phyloP scores from a whole-genome alignment of 495 filamentous ascomycete genomes.

The Beverwykella pulmonaria region DNA sequence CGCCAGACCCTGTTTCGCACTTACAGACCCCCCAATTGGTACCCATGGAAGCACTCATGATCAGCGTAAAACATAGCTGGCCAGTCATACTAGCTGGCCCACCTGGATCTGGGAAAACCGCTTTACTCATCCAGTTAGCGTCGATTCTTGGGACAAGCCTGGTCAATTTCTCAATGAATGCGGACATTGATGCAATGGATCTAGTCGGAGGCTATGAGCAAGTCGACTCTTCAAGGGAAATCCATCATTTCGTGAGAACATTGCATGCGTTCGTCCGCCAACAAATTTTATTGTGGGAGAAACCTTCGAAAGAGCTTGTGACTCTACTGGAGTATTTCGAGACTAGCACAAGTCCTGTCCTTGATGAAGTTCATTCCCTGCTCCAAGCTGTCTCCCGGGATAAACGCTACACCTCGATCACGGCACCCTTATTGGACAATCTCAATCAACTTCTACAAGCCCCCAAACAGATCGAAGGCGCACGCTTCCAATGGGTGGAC shows the following conservation, averaged over 20 bases:
- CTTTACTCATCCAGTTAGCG: constrained; percentile 76
- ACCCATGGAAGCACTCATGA: constrained; percentile 80
- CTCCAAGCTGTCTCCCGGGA: constrained; percentile 14
- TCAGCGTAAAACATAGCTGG: constrained; percentile 82
- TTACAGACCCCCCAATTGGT: constrained; percentile 56
- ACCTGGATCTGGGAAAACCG: constrained; percentile 84
- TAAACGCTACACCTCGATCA: not conserved
- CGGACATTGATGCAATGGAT: constrained; percentile 95
- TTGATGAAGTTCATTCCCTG: not conserved
- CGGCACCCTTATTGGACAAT: constrained; percentile 11
- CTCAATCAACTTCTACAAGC: constrained; percentile 1
- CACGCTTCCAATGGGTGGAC: constrained; percentile 95
- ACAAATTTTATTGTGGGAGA: constrained; percentile 49
- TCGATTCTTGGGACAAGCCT: constrained; percentile 71
- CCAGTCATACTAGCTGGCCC: constrained; percentile 87
- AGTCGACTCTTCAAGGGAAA: constrained; percentile 72
- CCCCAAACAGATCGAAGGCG: constrained; percentile 52
- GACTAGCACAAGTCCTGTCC: not conserved
- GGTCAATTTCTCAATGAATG: constrained; percentile 79
- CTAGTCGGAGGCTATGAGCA: constrained; percentile 97
- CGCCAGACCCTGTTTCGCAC: not conserved
- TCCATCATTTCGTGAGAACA: constrained; percentile 58
- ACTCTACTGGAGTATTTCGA: constrained; percentile 19
- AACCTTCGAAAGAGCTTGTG: not conserved
- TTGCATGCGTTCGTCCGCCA: constrained; percentile 59